A percentile compares a stretch with the other conserved stretches of the same genome.
Conservation (phyloP, 257 asterid genomes). For the Plantago ovata region DNA sequence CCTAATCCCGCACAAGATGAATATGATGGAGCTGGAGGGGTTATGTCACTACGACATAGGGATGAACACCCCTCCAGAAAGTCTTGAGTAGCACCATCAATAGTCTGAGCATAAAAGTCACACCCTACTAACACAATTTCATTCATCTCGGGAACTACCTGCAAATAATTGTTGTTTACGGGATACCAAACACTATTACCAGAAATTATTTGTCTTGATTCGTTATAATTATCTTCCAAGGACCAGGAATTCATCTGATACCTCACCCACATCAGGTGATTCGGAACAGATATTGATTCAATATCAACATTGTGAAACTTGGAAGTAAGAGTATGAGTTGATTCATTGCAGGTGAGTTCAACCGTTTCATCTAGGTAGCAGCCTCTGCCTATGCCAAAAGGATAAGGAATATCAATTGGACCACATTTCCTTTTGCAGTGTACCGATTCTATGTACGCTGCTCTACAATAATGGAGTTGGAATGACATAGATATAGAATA, state of each 20-base stretch:
- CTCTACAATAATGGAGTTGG: neutral
- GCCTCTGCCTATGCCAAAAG: conserved; percentile 28
- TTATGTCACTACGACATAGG: no score
- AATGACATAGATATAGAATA: neutral
- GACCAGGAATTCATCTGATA: neutral
- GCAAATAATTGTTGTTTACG: neutral
- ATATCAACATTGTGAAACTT: neutral
- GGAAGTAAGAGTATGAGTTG: neutral
- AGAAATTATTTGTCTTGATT: neutral
- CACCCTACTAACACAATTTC: conserved; percentile 28
- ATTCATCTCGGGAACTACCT: conserved; percentile 17
- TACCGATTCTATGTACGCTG: conserved; percentile 11
- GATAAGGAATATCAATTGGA: conserved; percentile 21
- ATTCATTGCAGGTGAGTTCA: conserved; percentile 20
- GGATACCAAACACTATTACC: neutral
- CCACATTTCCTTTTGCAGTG: conserved; percentile 31
- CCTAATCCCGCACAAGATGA: no score
- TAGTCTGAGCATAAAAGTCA: conserved; percentile 24
- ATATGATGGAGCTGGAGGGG: no score
- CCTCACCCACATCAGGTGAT: conserved; percentile 12
- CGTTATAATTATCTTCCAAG: neutral
- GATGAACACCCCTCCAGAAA: no score
- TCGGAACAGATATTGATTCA: conserved; percentile 16
- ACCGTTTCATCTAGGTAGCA: conserved; percentile 27
- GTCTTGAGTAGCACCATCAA: conserved; percentile 9